phyloP scores from a whole-genome alignment of 495 filamentous ascomycete species.

The Aspergillus affinis region DNA sequence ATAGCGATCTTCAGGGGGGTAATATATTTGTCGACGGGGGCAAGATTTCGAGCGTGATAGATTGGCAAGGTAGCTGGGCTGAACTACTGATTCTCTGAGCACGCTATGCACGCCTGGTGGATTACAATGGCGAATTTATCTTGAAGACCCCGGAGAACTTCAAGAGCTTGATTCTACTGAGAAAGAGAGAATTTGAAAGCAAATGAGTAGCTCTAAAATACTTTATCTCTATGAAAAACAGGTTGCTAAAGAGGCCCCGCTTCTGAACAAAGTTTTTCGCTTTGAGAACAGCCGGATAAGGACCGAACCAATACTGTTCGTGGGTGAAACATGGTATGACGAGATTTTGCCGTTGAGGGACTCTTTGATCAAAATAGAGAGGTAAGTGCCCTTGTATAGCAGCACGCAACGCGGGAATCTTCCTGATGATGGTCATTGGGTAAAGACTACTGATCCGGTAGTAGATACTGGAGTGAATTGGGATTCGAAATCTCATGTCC shows the following conservation, averaged over 20 bases:
- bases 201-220: slow-evolving; percentile 24
- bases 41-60: slow-evolving; percentile 31
- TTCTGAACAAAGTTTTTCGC: slow-evolving; percentile 16
- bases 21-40: slow-evolving; percentile 37
- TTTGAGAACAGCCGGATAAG: slow-evolving; percentile 14
- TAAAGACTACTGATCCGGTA: background rate
- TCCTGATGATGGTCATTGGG: too few species aligned
- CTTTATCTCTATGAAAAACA: slow-evolving; percentile 28
- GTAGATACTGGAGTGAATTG: slow-evolving; percentile 26
- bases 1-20: slow-evolving; percentile 33
- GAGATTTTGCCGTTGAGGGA: slow-evolving; percentile 28
- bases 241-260: slow-evolving; percentile 20
- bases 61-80: slow-evolving; percentile 31
- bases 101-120: slow-evolving; percentile 23
- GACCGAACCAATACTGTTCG: slow-evolving; percentile 24
- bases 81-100: slow-evolving; percentile 28
- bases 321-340: slow-evolving; percentile 29
- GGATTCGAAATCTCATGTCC: slow-evolving; percentile 27
- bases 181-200: slow-evolving; percentile 18
- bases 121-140: slow-evolving; percentile 28
- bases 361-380: slow-evolving; percentile 26
- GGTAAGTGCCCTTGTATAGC: too few species aligned
- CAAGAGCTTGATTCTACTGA: slow-evolving; percentile 20
- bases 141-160: slow-evolving; percentile 27
- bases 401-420: too few species aligned